Evolutionary conservation across 2,329 filamentous ascomycete species (phyloP).

Genomic region (Botrytis aclada): DNA sequence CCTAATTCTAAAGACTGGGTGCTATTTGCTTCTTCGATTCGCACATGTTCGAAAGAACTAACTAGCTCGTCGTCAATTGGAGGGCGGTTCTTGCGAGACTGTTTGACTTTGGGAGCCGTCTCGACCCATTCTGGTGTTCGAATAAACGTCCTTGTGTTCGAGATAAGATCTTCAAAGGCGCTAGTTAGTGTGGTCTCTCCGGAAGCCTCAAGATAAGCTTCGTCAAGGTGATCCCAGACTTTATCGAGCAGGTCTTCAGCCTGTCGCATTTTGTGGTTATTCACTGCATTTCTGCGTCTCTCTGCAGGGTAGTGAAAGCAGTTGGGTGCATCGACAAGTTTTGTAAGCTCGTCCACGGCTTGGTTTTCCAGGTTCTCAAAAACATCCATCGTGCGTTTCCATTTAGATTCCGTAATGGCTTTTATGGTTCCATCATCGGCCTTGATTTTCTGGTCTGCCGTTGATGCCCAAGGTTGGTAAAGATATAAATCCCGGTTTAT

Average conservation of each 20-base stretch:
- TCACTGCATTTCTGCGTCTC: not conserved
- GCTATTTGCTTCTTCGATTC: not conserved
- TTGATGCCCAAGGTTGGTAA: not conserved
- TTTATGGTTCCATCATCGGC: not conserved
- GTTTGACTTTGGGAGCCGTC: not conserved
- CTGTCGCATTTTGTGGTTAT: not conserved
- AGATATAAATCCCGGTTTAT: not conserved
- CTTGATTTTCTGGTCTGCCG: not conserved
- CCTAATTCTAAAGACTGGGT: not conserved
- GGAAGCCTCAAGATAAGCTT: not conserved
- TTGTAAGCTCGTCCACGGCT: not conserved
- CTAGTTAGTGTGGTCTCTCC: not conserved
- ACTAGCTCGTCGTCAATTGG: not conserved
- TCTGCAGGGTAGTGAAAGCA: not conserved
- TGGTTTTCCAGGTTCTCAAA: not conserved
- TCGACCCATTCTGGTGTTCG: conserved; percentile 1
- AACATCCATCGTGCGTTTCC: not conserved
- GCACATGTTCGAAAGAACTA: not conserved
- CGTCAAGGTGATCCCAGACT: not conserved
- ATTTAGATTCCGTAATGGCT: not conserved
- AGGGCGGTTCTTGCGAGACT: no score
- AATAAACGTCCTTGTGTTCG: not conserved
- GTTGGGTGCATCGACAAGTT: not conserved
- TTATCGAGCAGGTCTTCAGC: not conserved
- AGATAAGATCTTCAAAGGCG: not conserved